Evolutionary conservation across 805 yeast genomes (phyloP).

Genomic region (Wickerhamomyces bovis): DNA sequence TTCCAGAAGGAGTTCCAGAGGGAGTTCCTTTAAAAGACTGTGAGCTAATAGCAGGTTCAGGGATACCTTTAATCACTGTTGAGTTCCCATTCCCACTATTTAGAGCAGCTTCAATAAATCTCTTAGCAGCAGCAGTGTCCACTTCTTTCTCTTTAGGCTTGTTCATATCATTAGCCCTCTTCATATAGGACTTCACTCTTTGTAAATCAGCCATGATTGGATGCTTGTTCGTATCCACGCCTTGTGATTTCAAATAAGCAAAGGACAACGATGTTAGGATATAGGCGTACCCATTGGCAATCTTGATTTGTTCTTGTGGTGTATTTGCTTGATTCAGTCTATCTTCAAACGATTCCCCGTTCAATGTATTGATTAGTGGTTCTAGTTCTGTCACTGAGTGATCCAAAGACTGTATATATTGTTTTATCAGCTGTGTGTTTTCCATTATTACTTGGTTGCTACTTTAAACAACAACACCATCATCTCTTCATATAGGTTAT

Average conservation of each 20-base stretch:
- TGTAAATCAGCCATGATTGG: constrained; percentile 62
- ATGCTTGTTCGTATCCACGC: constrained; percentile 49
- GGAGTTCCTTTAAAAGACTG: constrained; percentile 48
- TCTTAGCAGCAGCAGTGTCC: constrained; percentile 35
- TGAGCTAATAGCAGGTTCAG: constrained; percentile 46
- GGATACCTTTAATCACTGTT: constrained; percentile 13
- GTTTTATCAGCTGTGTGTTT: constrained; percentile 35
- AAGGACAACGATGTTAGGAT: constrained; percentile 50
- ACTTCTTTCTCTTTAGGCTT: constrained; percentile 10
- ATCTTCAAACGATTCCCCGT: constrained; percentile 36
- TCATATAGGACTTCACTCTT: constrained; percentile 65
- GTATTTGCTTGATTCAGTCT: neutral
- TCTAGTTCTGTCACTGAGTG: constrained; percentile 31
- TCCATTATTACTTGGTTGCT: constrained; percentile 33
- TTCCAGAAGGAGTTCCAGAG: no score
- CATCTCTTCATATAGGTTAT: neutral
- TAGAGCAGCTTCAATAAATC: constrained; percentile 40
- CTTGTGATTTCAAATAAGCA: constrained; percentile 53
- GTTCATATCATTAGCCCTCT: constrained; percentile 34
- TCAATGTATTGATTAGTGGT: constrained; percentile 30
- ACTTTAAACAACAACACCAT: no score
- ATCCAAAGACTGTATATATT: constrained; percentile 34
- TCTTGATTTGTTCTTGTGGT: constrained; percentile 3
- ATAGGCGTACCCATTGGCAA: constrained; percentile 39
- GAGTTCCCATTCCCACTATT: constrained; percentile 24